phyloP scores from a whole-genome alignment of 352 stramenopile genomes.

The Globisporangium cylindrosporum region DNA sequence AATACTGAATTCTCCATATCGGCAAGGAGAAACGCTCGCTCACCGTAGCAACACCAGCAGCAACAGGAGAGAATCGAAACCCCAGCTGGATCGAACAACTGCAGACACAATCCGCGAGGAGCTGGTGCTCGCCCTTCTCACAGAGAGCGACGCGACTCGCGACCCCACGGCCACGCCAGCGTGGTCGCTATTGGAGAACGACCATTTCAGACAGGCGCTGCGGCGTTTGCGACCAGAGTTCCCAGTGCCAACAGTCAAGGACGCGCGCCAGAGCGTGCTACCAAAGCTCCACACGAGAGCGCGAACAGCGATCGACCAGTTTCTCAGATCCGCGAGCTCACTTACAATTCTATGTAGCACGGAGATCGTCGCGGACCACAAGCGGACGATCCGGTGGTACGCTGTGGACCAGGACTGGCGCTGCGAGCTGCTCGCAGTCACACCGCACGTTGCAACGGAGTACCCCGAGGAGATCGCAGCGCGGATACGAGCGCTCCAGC shows the following conservation, averaged over 20 bases:
- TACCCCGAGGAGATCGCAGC: constrained; percentile 13
- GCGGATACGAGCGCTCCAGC: constrained; percentile 14
- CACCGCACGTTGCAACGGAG: constrained; percentile 3
- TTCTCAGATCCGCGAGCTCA: constrained; percentile 17
- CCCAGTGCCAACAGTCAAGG: not conserved
- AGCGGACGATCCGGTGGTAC: constrained; percentile 21
- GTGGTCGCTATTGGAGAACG: constrained; percentile 25
- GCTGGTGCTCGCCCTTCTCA: constrained; percentile 29
- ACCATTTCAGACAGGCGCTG: constrained; percentile 24
- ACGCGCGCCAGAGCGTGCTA: constrained; percentile 15
- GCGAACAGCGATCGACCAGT: constrained; percentile 11
- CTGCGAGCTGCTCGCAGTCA: constrained; percentile 20
- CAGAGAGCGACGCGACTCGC: not conserved
- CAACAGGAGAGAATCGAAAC: not conserved
- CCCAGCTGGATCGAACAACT: not conserved
- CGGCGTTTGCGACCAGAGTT: constrained; percentile 22
- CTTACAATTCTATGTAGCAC: constrained; percentile 22
- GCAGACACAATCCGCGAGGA: constrained; percentile 21
- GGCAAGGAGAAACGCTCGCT: not conserved
- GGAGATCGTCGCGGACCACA: constrained; percentile 8
- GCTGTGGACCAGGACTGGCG: constrained; percentile 32
- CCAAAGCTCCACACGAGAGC: constrained; percentile 17
- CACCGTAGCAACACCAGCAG: not conserved
- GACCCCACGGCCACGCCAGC: not conserved
- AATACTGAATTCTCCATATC: not conserved